These are phyloP conservation scores for Tetrahymena thermophila DNA, from an alignment of 73 alveolate species.

Conservation along the genomic window DNA sequence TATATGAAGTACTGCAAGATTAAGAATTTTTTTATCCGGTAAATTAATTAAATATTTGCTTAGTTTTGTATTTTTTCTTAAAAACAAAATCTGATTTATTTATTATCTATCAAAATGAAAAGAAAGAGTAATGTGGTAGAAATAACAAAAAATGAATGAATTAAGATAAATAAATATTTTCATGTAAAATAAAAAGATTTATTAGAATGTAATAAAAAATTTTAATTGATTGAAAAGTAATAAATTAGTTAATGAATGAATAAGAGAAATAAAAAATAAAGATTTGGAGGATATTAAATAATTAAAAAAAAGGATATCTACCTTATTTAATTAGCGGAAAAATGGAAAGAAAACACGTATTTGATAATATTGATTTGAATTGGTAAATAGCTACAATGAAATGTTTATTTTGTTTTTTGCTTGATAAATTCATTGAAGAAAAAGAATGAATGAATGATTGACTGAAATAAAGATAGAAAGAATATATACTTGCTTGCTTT, in stretches of 20 bases:
- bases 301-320: background rate
- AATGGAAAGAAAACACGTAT: background rate
- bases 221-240: background rate
- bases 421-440: background rate
- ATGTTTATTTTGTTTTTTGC: background rate
- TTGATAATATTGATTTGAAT: background rate
- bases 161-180: too few species aligned
- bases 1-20: too few species aligned
- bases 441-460: background rate
- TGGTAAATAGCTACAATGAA: background rate
- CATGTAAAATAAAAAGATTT: too few species aligned
- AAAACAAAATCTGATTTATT: too few species aligned
- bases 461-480: too few species aligned
- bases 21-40: background rate
- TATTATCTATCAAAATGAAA: background rate
- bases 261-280: background rate
- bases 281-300: background rate
- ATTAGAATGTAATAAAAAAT: background rate
- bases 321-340: background rate
- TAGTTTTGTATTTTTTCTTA: too few species aligned
- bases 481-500: background rate
- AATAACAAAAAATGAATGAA: too few species aligned
- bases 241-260: background rate
- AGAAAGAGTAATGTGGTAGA: background rate
- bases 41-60: too few species aligned